A percentile compares a stretch with the other conserved stretches of the same genome.
These are phyloP conservation scores for Aspergillus homomorphus DNA, from an alignment of 495 filamentous ascomycete species.

Conservation along the genomic window DNA sequence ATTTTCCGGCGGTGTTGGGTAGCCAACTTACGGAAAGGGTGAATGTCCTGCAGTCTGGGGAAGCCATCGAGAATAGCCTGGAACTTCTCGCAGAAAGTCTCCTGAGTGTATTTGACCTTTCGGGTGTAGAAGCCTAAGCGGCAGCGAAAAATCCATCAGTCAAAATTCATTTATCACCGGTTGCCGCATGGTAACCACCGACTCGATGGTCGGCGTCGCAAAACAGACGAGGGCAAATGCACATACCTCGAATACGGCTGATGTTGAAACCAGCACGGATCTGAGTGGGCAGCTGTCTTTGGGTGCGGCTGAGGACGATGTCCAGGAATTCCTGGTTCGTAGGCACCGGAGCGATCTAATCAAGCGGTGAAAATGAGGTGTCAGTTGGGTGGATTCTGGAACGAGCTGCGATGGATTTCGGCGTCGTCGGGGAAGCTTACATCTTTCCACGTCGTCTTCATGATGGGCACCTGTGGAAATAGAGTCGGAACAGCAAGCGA, in stretches of 20 bases:
- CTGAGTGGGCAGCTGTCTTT: constrained; percentile 91
- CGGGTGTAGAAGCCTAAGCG: constrained; percentile 84
- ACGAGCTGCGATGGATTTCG: neutral
- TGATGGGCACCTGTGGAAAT: constrained; percentile 38
- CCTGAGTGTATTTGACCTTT: constrained; percentile 98
- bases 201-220: neutral
- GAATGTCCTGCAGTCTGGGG: constrained; percentile 89
- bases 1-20: neutral
- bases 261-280: constrained; percentile 97
- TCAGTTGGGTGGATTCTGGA: constrained; percentile 14
- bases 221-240: neutral
- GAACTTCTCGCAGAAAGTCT: constrained; percentile 94
- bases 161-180: neutral
- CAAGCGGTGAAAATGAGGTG: constrained; percentile 34
- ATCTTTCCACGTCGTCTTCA: constrained; percentile 75
- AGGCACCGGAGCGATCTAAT: constrained; percentile 80
- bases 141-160: constrained; percentile 15
- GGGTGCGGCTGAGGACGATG: constrained; percentile 91
- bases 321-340: constrained; percentile 94
- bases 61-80: constrained; percentile 87
- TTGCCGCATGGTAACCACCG: neutral
- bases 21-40: constrained; percentile 77
- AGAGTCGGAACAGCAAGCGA: constrained; percentile 28
- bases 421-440: constrained; percentile 24
- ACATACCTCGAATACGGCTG: constrained; percentile 78